These are phyloP conservation scores for Ogataea trehalophila DNA, from an alignment of 805 yeast species.

Conservation along the genomic window DNA sequence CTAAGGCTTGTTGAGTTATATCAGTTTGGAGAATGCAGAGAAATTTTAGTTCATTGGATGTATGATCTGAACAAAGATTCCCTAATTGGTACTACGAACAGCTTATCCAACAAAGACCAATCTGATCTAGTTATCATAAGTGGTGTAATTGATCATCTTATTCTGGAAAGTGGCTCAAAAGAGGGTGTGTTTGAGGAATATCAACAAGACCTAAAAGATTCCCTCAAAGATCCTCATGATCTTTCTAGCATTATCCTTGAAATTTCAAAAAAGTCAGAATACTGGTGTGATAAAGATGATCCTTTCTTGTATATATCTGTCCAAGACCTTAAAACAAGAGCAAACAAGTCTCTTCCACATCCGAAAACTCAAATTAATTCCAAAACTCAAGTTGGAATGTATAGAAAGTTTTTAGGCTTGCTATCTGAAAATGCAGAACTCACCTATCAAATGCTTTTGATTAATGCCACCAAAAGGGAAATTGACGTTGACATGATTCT, in stretches of 20 bases:
- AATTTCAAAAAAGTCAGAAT: conserved; percentile 4
- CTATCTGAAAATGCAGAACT: conserved; percentile 25
- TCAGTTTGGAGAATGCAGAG: conserved; percentile 52
- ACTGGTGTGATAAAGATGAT: conserved; percentile 26
- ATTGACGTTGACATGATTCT: conserved; percentile 47
- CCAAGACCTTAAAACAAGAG: conserved; percentile 62
- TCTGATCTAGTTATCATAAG: conserved; percentile 43
- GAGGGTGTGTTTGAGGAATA: conserved; percentile 16
- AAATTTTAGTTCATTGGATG: conserved; percentile 52
- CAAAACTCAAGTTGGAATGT: conserved; percentile 57
- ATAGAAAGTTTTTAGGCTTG: conserved; percentile 43
- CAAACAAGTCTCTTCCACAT: conserved; percentile 43
- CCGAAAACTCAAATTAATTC: conserved; percentile 44
- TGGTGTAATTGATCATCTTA: conserved; percentile 58
- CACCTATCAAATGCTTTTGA: conserved; percentile 39
- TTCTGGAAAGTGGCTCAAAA: conserved; percentile 15
- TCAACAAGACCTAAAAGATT: conserved; percentile 16
- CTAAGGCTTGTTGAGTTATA: conserved; percentile 39
- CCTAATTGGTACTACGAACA: not conserved
- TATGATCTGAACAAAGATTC: conserved; percentile 28
- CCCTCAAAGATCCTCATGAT: conserved; percentile 12
- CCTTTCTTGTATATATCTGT: conserved; percentile 31
- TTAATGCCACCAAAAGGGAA: conserved; percentile 43
- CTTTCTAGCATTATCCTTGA: conserved; percentile 15
- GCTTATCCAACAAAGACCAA: not conserved